Conservation (phyloP, 495 filamentous ascomycete species). For the Lineolata rhizophorae region DNA sequence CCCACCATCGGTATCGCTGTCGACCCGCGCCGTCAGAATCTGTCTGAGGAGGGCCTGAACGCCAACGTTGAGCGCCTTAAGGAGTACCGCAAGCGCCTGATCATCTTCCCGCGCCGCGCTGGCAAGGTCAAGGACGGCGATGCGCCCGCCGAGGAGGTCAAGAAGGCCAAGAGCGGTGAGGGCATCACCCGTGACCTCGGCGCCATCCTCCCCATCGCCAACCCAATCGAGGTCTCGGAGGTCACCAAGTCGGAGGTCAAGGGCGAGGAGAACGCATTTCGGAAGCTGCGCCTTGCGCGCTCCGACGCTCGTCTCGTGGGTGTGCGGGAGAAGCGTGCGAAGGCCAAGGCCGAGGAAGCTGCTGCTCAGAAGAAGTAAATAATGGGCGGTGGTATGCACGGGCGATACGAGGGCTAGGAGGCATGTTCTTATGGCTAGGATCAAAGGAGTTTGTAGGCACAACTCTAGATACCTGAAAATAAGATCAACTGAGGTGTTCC, state of each 20-base stretch:
- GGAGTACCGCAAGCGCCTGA: constrained; percentile 82
- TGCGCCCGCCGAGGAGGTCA: constrained; percentile 68
- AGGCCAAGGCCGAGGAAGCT: constrained; percentile 81
- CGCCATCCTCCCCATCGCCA: constrained; percentile 46
- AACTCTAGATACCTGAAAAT: too few species aligned
- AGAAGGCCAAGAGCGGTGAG: constrained; percentile 43
- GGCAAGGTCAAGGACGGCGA: constrained; percentile 82
- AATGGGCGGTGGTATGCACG: too few species aligned
- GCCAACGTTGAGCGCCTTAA: constrained; percentile 90
- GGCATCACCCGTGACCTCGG: constrained; percentile 31
- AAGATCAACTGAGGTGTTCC: too few species aligned
- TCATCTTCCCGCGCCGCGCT: constrained; percentile 90
- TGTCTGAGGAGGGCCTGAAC: constrained; percentile 78
- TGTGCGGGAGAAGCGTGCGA: constrained; percentile 76
- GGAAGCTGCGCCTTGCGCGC: constrained; percentile 64
- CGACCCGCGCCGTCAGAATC: constrained; percentile 89
- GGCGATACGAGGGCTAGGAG: too few species aligned
- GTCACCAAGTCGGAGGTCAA: constrained; percentile 60
- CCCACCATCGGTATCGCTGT: constrained; percentile 91
- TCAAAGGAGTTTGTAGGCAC: too few species aligned
- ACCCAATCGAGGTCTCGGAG: constrained; percentile 42
- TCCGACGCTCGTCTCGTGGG: constrained; percentile 64
- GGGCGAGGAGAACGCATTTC: constrained; percentile 64
- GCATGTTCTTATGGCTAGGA: too few species aligned
- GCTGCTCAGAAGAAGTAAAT: constrained; percentile 80